A percentile compares a stretch with the other conserved stretches of the same genome.
Evolutionary conservation across 2,329 filamentous ascomycete species (phyloP).

Genomic region (Thelonectria blattea): DNA sequence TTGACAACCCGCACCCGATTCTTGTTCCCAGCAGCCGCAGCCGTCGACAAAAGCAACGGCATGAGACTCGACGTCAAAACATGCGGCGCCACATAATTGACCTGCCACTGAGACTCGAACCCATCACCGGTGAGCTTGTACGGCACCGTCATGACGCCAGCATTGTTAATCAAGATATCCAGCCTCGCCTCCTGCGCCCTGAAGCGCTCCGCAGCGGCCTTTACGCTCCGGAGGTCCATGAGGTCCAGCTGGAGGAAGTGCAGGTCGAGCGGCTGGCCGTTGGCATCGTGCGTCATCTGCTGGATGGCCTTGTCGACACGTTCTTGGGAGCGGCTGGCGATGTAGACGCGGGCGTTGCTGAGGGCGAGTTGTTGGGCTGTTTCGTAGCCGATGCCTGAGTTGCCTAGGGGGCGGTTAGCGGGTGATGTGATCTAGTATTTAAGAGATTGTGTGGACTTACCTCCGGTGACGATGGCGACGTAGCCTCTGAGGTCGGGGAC

Average conservation of each 20-base stretch:
- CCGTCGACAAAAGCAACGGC: constrained; percentile 15
- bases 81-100: constrained; percentile 32
- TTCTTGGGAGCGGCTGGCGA: constrained; percentile 30
- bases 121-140: constrained; percentile 32
- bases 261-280: constrained; percentile 22
- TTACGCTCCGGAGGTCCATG: constrained; percentile 30
- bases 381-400: constrained; percentile 35
- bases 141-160: constrained; percentile 31
- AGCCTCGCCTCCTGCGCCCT: constrained; percentile 25
- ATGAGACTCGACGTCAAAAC: constrained; percentile 28
- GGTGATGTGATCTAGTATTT: too few species aligned
- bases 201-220: constrained; percentile 24
- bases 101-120: constrained; percentile 32
- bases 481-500: constrained; percentile 24
- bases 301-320: constrained; percentile 31
- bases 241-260: constrained; percentile 34
- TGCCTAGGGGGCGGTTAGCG: constrained; percentile 1
- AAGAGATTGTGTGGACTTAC: constrained; percentile 13
- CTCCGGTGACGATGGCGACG: constrained; percentile 33
- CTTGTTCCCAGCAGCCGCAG: constrained; percentile 8
- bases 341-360: constrained; percentile 29
- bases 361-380: constrained; percentile 31
- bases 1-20: constrained; percentile 34
- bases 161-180: constrained; percentile 24
- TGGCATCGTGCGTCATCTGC: constrained; percentile 18